Evolutionary conservation across 2,329 filamentous ascomycete species (phyloP).

Genomic region (Orbilia blumenaviensis): DNA sequence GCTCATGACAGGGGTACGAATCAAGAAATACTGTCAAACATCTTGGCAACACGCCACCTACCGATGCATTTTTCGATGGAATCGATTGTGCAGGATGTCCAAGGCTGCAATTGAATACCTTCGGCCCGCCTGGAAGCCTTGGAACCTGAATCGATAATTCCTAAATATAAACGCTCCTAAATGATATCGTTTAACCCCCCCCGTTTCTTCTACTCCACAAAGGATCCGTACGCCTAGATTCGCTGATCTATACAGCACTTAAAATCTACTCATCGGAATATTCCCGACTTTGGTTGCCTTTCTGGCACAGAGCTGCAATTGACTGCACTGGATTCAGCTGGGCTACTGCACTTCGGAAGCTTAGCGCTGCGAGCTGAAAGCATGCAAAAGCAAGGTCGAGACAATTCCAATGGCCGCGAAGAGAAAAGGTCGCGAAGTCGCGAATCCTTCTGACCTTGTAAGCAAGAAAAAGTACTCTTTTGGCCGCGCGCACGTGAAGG

Average conservation of each 20-base stretch:
- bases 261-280: conserved; percentile 1
- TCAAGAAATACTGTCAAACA: background rate
- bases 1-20: too few species aligned
- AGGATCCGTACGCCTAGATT: background rate
- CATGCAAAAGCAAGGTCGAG: background rate
- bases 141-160: background rate
- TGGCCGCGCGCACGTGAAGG: background rate
- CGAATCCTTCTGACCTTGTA: background rate
- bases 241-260: background rate
- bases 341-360: background rate
- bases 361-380: conserved; percentile 1
- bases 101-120: background rate
- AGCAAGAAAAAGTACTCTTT: background rate
- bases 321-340: background rate
- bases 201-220: background rate
- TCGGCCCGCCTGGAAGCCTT: background rate
- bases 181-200: background rate
- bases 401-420: background rate
- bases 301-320: background rate
- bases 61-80: background rate
- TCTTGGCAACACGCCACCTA: background rate
- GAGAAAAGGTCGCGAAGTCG: conserved; percentile 1
- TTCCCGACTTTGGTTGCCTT: background rate
- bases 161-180: background rate
- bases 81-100: background rate